A percentile compares a stretch with the other conserved stretches of the same genome.
These are phyloP conservation scores for Solanum clarkiae DNA, from an alignment of 257 asterid genomes.

Conservation along the genomic window DNA sequence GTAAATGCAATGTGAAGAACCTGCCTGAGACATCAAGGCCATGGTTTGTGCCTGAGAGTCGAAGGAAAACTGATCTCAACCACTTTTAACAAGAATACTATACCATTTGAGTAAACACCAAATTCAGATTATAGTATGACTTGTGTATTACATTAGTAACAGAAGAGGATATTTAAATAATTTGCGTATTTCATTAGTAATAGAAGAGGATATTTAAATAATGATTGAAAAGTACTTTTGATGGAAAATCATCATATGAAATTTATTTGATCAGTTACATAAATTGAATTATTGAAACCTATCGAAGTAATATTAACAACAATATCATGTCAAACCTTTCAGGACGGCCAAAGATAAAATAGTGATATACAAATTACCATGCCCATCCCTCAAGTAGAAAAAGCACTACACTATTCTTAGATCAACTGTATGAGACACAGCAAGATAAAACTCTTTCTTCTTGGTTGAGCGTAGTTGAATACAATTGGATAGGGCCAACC, in stretches of 20 bases:
- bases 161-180: background rate
- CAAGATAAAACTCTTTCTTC: background rate
- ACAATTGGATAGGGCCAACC: background rate
- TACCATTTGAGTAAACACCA: background rate
- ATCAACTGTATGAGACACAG: background rate
- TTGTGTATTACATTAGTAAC: background rate
- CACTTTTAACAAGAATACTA: background rate
- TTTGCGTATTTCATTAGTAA: background rate
- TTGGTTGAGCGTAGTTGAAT: background rate
- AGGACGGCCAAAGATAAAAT: background rate
- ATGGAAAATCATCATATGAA: background rate
- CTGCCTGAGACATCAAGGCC: conserved; percentile 66
- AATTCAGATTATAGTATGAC: background rate
- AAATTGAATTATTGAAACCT: background rate
- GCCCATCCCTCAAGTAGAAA: background rate
- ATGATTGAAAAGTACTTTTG: background rate
- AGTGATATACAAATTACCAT: background rate
- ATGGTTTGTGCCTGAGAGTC: conserved; percentile 39
- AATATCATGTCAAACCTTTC: background rate
- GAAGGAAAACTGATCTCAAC: background rate
- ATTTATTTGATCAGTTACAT: background rate
- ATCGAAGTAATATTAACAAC: background rate
- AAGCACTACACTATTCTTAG: background rate
- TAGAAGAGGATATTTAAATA: background rate
- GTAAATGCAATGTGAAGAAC: conserved; percentile 36